These are phyloP conservation scores for Macrocybe sp. DNA, from an alignment of 1,284 basidiomycete genomes.

Conservation along the genomic window DNA sequence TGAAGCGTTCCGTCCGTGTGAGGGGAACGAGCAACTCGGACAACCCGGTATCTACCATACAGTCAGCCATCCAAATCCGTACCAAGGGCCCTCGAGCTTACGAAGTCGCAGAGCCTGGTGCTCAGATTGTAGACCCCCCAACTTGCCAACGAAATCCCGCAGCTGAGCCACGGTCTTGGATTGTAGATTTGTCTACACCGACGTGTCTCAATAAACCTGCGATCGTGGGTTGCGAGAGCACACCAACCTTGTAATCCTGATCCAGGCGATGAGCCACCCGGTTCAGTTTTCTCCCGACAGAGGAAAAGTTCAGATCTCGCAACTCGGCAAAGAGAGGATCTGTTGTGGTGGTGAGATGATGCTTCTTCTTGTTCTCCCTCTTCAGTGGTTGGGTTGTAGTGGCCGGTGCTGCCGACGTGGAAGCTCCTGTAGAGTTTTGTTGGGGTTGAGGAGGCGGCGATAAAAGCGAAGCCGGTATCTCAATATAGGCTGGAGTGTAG, in stretches of 20 bases:
- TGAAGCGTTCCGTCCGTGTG: slow-evolving; percentile 88
- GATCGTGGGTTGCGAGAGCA: not conserved
- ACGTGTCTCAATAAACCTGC: too few species aligned
- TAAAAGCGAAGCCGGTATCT: slow-evolving; percentile 80
- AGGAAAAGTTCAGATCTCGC: slow-evolving; percentile 90
- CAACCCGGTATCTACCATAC: slow-evolving; percentile 75
- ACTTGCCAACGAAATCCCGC: slow-evolving; percentile 91
- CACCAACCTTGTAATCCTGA: slow-evolving; percentile 81
- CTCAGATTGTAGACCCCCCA: slow-evolving; percentile 88
- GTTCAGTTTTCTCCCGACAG: slow-evolving; percentile 84
- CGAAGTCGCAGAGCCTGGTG: slow-evolving; percentile 87
- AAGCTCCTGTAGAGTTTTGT: slow-evolving; percentile 30
- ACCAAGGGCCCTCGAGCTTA: slow-evolving; percentile 27
- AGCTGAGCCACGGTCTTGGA: slow-evolving; percentile 93
- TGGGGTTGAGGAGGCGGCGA: slow-evolving; percentile 38
- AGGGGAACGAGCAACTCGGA: slow-evolving; percentile 88
- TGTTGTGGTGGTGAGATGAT: slow-evolving; percentile 70
- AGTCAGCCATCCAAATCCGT: not conserved
- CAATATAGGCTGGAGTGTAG: slow-evolving; percentile 69
- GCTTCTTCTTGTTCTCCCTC: slow-evolving; percentile 83
- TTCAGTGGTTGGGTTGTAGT: slow-evolving; percentile 42
- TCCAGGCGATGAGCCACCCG: slow-evolving; percentile 82
- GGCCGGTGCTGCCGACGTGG: slow-evolving; percentile 35
- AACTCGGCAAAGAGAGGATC: slow-evolving; percentile 87
- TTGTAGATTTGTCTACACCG: slow-evolving; percentile 40